Base-by-base conservation (phyloP, 352 stramenopile genomes). In the Pythium periplocum region DNA sequence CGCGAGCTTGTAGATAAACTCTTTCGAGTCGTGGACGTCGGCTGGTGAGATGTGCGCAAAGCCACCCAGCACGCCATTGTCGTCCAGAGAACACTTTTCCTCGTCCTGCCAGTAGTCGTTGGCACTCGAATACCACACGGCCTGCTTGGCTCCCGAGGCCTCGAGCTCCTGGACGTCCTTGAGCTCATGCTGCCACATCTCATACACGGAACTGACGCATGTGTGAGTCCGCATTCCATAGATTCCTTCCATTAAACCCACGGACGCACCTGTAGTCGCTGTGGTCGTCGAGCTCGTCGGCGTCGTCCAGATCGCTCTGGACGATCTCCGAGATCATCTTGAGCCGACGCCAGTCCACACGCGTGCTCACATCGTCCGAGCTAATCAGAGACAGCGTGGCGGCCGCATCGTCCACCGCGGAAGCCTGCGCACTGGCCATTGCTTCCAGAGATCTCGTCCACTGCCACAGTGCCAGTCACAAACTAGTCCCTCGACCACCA, bases 31-130 rank as follows among this genome's bases (percentile, higher is more conserved):
- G 30, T 71, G 66, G 38, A 96, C 73, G 50, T 97, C 88, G 5
- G 78, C 73, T 7, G 73, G 77, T 7, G 83, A 93, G 38, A 96
- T 79, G 60, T 93, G 77, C 2, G 78, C 87, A 59, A 88, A 96
- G 11, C 87, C 90, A 49, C 96, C 96, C 5, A 99, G 66, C 31
- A 99, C 93, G 26, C 95, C 95, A 66, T 98, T 80, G 48, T 98
- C 79, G 8, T 90, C 96, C 17, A 92, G 61, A 0, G 89, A 78
- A 62, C 92, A 98, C 58, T 98, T 98, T n/a, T 55, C 55, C 57
- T 87, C 87, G 59, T 98, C 74, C 65, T 93, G 67, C 83, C 83
- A 93, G 55, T 86, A 93, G n/a, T 73, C 66, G 57, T 86, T 78
- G 11, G 74, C 83, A 43, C 75, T 86, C 34, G 76, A 64, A 57